phyloP scores from a whole-genome alignment of 345 rosid species.

The Eucalyptus pauciflora region DNA sequence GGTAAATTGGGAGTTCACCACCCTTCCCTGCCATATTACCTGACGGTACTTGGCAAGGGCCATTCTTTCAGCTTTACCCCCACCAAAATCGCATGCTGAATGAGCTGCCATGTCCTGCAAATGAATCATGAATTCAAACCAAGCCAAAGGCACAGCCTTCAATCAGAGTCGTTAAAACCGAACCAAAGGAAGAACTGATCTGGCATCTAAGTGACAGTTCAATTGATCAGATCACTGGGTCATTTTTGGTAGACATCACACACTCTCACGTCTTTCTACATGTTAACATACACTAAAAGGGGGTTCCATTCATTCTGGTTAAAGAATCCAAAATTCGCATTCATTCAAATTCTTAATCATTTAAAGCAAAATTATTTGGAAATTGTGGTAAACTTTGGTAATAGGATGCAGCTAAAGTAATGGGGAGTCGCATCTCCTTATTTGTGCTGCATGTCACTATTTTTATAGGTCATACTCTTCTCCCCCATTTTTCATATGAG shows the following conservation, averaged over 20 bases:
- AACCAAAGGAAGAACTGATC: background rate
- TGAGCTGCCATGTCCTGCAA: conserved; percentile 98
- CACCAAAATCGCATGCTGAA: conserved; percentile 95
- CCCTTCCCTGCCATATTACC: conserved; percentile 92
- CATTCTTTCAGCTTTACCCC: conserved; percentile 87
- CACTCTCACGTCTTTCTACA: background rate
- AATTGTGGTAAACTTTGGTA: background rate
- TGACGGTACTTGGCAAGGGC: conserved; percentile 88
- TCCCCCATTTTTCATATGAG: background rate
- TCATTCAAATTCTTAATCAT: background rate
- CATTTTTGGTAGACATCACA: background rate
- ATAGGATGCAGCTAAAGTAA: background rate
- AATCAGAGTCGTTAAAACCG: background rate
- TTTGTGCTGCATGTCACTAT: background rate
- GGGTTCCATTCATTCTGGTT: background rate
- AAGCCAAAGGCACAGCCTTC: background rate
- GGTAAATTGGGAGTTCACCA: conserved; percentile 73
- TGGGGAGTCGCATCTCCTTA: background rate
- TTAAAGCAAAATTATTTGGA: background rate
- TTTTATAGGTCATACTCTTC: background rate
- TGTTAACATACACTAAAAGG: background rate
- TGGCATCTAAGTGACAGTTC: background rate
- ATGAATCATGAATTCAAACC: background rate
- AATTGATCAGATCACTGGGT: background rate
- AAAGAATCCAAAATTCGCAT: background rate